These are phyloP conservation scores for Zalerion maritima DNA, from an alignment of 495 filamentous ascomycete genomes.

Conservation along the genomic window DNA sequence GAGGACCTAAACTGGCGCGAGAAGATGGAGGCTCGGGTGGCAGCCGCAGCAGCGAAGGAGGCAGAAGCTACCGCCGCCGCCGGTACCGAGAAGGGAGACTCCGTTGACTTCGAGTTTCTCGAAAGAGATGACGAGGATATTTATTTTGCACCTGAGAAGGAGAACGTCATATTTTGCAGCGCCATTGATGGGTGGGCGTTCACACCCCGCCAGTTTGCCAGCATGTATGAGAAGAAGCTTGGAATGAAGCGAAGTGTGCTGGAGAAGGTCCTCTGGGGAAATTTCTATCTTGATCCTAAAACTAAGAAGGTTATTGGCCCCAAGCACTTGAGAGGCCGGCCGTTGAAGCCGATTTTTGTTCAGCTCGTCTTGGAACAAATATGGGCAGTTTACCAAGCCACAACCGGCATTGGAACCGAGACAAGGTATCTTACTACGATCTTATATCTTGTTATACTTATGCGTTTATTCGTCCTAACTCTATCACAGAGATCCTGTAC, in stretches of 20 bases:
- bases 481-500: constrained; percentile 49
- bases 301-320: constrained; percentile 80
- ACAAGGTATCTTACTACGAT: constrained; percentile 48
- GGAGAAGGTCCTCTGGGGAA: constrained; percentile 94
- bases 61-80: constrained; percentile 28
- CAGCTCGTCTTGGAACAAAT: constrained; percentile 91
- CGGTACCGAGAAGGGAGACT: constrained; percentile 30
- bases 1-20: constrained; percentile 95
- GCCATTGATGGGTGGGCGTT: constrained; percentile 98
- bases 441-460: constrained; percentile 8
- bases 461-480: constrained; percentile 17
- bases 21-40: constrained; percentile 72
- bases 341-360: constrained; percentile 93
- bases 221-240: constrained; percentile 89
- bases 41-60: constrained; percentile 37
- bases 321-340: constrained; percentile 85
- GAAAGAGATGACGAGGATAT: constrained; percentile 94
- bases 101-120: constrained; percentile 55
- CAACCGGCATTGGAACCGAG: constrained; percentile 61
- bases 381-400: constrained; percentile 94
- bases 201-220: constrained; percentile 85
- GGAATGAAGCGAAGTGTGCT: constrained; percentile 83
- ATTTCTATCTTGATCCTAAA: constrained; percentile 93
- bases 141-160: constrained; percentile 95
- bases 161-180: constrained; percentile 97